Evolutionary conservation across 495 filamentous ascomycete species (phyloP).

Genomic region (Penicillium alfredii): DNA sequence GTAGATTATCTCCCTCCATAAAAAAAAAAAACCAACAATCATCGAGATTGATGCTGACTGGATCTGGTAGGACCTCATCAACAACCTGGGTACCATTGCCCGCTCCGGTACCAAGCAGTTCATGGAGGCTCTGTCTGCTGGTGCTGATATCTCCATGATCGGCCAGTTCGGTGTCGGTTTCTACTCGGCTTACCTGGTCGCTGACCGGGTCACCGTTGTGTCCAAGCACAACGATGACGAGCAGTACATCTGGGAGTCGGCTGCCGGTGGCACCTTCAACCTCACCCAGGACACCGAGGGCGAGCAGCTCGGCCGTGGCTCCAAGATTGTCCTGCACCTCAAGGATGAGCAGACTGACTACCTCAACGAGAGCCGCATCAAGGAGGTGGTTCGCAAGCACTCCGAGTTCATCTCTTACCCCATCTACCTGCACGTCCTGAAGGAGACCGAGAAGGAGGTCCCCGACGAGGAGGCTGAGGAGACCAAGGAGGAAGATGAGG

Average conservation of each 20-base stretch:
- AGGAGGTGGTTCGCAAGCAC: slow-evolving; percentile 99
- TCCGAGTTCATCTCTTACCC: slow-evolving; percentile 99
- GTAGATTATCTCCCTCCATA: too few relatives aligned
- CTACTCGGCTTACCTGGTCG: slow-evolving; percentile 99
- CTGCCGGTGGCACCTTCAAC: slow-evolving; percentile 95
- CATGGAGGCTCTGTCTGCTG: slow-evolving; percentile 97
- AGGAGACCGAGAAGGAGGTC: slow-evolving; percentile 98
- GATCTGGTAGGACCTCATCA: slow-evolving; percentile 80
- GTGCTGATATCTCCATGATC: slow-evolving; percentile 99
- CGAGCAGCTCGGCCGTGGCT: slow-evolving; percentile 85
- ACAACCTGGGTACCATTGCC: slow-evolving; percentile 99
- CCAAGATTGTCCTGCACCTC: slow-evolving; percentile 95
- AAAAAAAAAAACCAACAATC: too few relatives aligned
- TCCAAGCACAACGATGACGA: slow-evolving; percentile 99
- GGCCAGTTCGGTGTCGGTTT: slow-evolving; percentile 99
- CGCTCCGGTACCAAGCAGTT: slow-evolving; percentile 99
- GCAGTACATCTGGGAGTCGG: slow-evolving; percentile 99
- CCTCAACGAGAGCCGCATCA: slow-evolving; percentile 97
- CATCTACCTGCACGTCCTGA: slow-evolving; percentile 98
- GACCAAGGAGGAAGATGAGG: slow-evolving; percentile 65
- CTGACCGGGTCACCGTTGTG: slow-evolving; percentile 89
- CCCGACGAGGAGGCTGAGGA: slow-evolving; percentile 93
- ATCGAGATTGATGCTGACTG: slow-evolving; percentile 8
- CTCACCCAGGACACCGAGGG: slow-evolving; percentile 86
- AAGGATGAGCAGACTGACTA: slow-evolving; percentile 99